A percentile compares a stretch with the other conserved stretches of the same genome.
phyloP scores from a whole-genome alignment of 192 early-diverging fungal genomes.

The Coemansia sp. region DNA sequence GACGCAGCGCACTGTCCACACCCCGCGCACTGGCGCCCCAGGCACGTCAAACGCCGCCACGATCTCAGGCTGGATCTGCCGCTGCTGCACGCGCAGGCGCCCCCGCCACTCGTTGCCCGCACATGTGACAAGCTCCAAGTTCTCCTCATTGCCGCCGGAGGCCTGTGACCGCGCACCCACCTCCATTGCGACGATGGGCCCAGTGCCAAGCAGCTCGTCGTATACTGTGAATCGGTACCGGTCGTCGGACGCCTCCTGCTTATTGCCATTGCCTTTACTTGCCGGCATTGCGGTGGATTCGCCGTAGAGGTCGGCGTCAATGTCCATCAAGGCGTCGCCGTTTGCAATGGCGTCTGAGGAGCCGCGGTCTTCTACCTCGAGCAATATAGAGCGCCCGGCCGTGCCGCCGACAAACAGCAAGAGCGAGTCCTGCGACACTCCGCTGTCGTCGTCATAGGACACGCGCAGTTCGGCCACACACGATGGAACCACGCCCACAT shows the following conservation, averaged over 20 bases:
- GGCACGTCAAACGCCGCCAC: constrained; percentile 58
- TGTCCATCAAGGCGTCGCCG: constrained; percentile 8
- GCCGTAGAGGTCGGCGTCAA: constrained; percentile 42
- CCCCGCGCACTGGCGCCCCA: constrained; percentile 38
- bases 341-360: background rate
- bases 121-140: constrained; percentile 62
- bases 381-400: constrained; percentile 40
- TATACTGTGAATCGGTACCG: constrained; percentile 66
- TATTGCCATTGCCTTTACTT: constrained; percentile 27
- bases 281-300: background rate
- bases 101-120: constrained; percentile 59
- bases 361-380: constrained; percentile 17
- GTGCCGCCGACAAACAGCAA: constrained; percentile 42
- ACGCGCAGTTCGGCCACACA: constrained; percentile 24
- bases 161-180: constrained; percentile 60
- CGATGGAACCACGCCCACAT: constrained; percentile 34
- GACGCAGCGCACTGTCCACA: constrained; percentile 43
- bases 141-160: background rate
- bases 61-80: constrained; percentile 62
- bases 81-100: constrained; percentile 59
- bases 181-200: constrained; percentile 73
- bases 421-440: constrained; percentile 7
- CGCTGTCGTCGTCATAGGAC: constrained; percentile 17
- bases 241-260: constrained; percentile 17
- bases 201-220: constrained; percentile 76